Base-by-base conservation (phyloP, 352 stramenopile species). In the Phytophthora hibernalis region DNA sequence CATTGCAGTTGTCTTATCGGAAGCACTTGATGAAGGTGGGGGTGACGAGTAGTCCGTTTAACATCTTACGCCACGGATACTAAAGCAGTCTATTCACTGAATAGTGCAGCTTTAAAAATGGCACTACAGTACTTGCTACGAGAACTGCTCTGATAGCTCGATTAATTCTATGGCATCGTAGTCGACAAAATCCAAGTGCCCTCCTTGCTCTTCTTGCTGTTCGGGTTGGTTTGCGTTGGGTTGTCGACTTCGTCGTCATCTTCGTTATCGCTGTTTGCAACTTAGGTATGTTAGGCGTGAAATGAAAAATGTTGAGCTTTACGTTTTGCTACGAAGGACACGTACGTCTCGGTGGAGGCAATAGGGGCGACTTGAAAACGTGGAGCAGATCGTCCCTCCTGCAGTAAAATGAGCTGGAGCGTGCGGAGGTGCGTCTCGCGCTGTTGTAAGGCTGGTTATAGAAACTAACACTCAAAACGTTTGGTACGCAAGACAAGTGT, bases 391-490 rank as follows among this genome's bases (percentile, higher is more conserved):
- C 26, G 26, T 31, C 26, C 26, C 9, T 31, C 26, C 26, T 31
- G 26, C 26, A 31, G 26, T 31, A 31, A 31, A 31, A 7, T 31
- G 26, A 31, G 37, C 54, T 91, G 82, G 16, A 90, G 69, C 12
- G 80, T 85, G 12, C 75, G 77, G 35, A 88, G 50, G 56, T 90
- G 81, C 2, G 68, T 81, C 58, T 92, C 83, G 38, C 83, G 77
- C 64, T 87, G 77, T 43, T 80, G 82, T 91, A 38, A 44, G 26
- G 22, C 15, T 49, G 28, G 45, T 61, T 58, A 31, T 7, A 31
- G 26, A 31, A 3, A 31, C 26, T 8, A 31, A 42, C 16, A 48
- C 42, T 22, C 7, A 7, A 10, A 6, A 1, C 12, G 10, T 40
- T 40, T 22, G 16, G n/a, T 44, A 31, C 9, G 26, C 26, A 31